These are phyloP conservation scores for Naegleria gruberi DNA, from an alignment of 208 protist genomes.

Conservation along the genomic window DNA sequence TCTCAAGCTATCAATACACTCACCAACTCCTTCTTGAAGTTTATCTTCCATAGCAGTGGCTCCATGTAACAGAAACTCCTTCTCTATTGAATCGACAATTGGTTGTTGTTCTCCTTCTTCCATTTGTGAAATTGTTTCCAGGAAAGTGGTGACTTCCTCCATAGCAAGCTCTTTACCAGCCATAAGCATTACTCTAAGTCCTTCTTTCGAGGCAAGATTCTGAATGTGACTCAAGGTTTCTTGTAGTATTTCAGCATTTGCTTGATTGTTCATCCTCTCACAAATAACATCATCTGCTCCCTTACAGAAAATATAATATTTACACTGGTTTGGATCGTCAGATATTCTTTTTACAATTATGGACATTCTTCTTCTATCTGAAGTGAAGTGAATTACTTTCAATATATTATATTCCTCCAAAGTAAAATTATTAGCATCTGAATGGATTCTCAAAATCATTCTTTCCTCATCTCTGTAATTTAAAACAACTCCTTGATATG, in stretches of 20 bases:
- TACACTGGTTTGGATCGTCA: too few species aligned
- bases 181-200: constrained; percentile 38
- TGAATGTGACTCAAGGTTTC: constrained; percentile 8
- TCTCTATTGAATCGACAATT: constrained; percentile 51
- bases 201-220: constrained; percentile 7
- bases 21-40: constrained; percentile 85
- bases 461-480: constrained; percentile 40
- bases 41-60: constrained; percentile 93
- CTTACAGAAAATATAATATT: constrained; percentile 54
- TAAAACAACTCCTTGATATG: constrained; percentile 61
- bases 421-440: background rate
- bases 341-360: constrained; percentile 50
- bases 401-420: constrained; percentile 69
- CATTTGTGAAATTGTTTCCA: background rate
- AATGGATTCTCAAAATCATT: background rate
- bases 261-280: background rate
- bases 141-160: background rate
- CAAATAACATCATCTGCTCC: constrained; percentile 66
- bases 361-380: constrained; percentile 70
- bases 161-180: background rate
- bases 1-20: constrained; percentile 63
- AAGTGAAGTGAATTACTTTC: constrained; percentile 63
- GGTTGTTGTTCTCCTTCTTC: background rate
- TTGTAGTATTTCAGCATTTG: background rate
- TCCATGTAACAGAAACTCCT: constrained; percentile 67